A percentile compares a stretch with the other conserved stretches of the same genome.
These are phyloP conservation scores for Aspergillus sojae DNA, from an alignment of 2,329 filamentous ascomycete species.

Conservation along the genomic window DNA sequence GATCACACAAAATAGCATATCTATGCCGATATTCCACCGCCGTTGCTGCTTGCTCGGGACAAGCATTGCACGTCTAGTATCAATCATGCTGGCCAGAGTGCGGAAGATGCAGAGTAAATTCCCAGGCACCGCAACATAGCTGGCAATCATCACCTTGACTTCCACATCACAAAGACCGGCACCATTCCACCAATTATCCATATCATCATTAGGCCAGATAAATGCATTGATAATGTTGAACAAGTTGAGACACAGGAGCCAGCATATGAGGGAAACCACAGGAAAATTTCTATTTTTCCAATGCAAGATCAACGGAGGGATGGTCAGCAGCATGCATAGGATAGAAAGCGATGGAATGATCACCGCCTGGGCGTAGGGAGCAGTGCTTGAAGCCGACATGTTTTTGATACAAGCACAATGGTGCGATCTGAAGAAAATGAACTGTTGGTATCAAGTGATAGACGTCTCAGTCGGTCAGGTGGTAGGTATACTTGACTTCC, in stretches of 20 bases:
- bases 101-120: constrained; percentile 62
- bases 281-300: constrained; percentile 63
- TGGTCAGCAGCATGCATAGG: constrained; percentile 55
- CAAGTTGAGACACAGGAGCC: constrained; percentile 59
- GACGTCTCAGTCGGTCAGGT: neutral
- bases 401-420: neutral
- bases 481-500: neutral
- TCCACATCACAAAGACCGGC: constrained; percentile 66
- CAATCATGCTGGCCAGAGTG: constrained; percentile 61
- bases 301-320: constrained; percentile 64
- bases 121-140: constrained; percentile 55
- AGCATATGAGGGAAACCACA: constrained; percentile 59
- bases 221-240: constrained; percentile 64
- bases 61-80: constrained; percentile 59
- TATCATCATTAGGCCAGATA: constrained; percentile 65
- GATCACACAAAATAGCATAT: constrained; percentile 59
- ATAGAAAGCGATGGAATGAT: constrained; percentile 53
- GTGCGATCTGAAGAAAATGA: neutral
- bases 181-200: constrained; percentile 60
- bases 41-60: constrained; percentile 53
- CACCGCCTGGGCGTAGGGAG: constrained; percentile 36
- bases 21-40: constrained; percentile 50
- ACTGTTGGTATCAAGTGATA: neutral
- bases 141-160: constrained; percentile 59
- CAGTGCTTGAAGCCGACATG: constrained; percentile 9